phyloP scores from a whole-genome alignment of 2,329 filamentous ascomycete genomes.

The Hymenoscyphus infarciens region DNA sequence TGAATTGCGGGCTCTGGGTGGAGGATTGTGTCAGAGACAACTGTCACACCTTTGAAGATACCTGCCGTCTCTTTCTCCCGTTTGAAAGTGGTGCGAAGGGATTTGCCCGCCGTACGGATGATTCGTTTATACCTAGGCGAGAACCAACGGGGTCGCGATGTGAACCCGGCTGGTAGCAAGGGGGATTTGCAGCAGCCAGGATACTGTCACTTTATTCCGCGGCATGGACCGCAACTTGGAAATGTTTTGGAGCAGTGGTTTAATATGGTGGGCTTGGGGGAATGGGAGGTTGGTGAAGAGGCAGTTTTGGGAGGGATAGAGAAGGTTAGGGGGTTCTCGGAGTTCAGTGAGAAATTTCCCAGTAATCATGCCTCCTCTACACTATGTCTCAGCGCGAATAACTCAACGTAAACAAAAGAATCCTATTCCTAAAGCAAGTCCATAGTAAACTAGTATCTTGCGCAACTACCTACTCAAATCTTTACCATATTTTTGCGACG shows the following conservation, averaged over 20 bases:
- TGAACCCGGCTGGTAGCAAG: not conserved
- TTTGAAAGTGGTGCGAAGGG: not conserved
- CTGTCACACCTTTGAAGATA: not conserved
- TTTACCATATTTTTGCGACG: too few species aligned
- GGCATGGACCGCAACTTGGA: not conserved
- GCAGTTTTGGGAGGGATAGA: not conserved
- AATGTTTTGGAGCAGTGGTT: not conserved
- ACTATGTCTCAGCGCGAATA: too few species aligned
- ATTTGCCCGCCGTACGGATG: not conserved
- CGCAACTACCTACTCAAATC: too few species aligned
- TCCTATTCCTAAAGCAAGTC: too few species aligned
- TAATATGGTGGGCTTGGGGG: not conserved
- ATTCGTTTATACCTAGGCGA: not conserved
- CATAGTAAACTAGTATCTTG: too few species aligned
- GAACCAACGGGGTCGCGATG: not conserved
- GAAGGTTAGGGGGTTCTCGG: not conserved
- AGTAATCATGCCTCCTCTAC: too few species aligned
- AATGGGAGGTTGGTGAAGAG: not conserved
- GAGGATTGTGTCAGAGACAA: not conserved
- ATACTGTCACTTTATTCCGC: not conserved
- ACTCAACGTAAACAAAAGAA: too few species aligned
- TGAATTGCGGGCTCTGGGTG: not conserved
- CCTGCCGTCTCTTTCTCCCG: not conserved
- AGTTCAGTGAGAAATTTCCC: too few species aligned
- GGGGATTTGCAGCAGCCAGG: not conserved